Base-by-base conservation (phyloP, 2,329 filamentous ascomycete genomes). In the Sporothrix inflata region DNA sequence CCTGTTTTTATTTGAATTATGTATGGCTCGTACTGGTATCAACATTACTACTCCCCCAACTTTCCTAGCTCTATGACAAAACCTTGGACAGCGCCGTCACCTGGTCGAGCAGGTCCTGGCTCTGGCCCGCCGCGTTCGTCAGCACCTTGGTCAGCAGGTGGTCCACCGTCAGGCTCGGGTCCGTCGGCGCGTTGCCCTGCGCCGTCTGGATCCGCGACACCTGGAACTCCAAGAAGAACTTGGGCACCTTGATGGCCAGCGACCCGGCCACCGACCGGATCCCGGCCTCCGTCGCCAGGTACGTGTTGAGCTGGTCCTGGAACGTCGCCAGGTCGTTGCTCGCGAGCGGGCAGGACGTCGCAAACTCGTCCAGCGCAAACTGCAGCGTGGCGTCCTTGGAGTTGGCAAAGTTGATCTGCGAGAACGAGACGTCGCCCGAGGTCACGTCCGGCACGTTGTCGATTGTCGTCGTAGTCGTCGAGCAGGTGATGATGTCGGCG, bases 201-300 rank as follows among this genome's bases (percentile, higher is more conserved):
- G 88, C 88, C 0, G 87, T 88, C 79, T 87, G 82, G 75, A 90
- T 89, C 27, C 88, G 82, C 53, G 85, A 84, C 45, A 89, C 83
- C 79, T 90, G 88, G 78, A 89, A 86, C 73, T 84, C 80, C 55
- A 90, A 78, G 78, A 90, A 90, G 84, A 90, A 90, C 79, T 90
- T 90, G 74, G 88, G 88, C 5, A 87, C 85, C 79, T 90, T 89
- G 79, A 90, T 86, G 1, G 82, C 85, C 21, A 90, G 80, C 71
- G 77, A 83, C 1, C 87, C 88, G 11, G 83, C 85, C 7, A 84
- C 83, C 27, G 84, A 86, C 24, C 88, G 82, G 66, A 90, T 81
- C 1, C 86, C 88, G 1, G 86, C 87, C 79, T 90, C 88, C 4
- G 88, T 90, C 0, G 88, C 88, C 3, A 86, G 79, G 76, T 90